A percentile compares a stretch with the other conserved stretches of the same genome.
Conservation (phyloP, 2,329 filamentous ascomycete genomes). For the Fusarium neocosmosporiellum region DNA sequence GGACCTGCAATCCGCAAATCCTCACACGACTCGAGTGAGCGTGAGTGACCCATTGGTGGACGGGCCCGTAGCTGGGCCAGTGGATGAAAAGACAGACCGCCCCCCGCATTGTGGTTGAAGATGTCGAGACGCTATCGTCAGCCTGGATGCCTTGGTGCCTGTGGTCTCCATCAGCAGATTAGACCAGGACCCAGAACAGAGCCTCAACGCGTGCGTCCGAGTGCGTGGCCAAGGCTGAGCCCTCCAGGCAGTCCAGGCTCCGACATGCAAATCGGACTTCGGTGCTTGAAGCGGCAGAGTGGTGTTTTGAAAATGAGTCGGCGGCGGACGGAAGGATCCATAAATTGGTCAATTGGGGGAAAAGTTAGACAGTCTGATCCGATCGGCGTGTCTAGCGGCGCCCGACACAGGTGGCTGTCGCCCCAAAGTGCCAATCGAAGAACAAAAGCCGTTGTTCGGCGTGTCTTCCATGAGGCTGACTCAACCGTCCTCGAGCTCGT, state of each 20-base stretch:
- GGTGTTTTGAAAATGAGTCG: not conserved
- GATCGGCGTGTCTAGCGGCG: slow-evolving; percentile 18
- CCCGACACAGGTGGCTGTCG: not conserved
- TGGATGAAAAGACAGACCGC: not conserved
- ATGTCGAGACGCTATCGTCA: slow-evolving; percentile 10
- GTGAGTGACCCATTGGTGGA: slow-evolving; percentile 6
- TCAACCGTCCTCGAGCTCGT: slow-evolving; percentile 16
- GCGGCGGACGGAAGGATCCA: not conserved
- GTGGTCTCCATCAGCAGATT: slow-evolving; percentile 10
- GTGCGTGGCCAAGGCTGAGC: slow-evolving; percentile 4
- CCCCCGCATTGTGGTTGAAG: slow-evolving; percentile 20
- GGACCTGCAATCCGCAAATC: slow-evolving; percentile 12
- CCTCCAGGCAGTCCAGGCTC: not conserved
- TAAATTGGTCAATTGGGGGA: slow-evolving; percentile 2
- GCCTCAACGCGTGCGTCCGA: slow-evolving; percentile 19
- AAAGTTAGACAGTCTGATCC: slow-evolving; percentile 15
- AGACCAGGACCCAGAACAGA: slow-evolving; percentile 18
- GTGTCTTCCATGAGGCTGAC: slow-evolving; percentile 10
- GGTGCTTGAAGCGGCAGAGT: not conserved
- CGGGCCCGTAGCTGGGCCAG: not conserved
- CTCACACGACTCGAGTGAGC: slow-evolving; percentile 20
- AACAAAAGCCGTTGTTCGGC: not conserved
- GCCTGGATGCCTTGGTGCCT: slow-evolving; percentile 4
- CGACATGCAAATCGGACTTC: not conserved
- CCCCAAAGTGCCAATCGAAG: not conserved